Percentiles rank a stretch among this genome's conserved stretches.
phyloP scores from a whole-genome alignment of 805 yeast species.

The Cyberlindnera americana region DNA sequence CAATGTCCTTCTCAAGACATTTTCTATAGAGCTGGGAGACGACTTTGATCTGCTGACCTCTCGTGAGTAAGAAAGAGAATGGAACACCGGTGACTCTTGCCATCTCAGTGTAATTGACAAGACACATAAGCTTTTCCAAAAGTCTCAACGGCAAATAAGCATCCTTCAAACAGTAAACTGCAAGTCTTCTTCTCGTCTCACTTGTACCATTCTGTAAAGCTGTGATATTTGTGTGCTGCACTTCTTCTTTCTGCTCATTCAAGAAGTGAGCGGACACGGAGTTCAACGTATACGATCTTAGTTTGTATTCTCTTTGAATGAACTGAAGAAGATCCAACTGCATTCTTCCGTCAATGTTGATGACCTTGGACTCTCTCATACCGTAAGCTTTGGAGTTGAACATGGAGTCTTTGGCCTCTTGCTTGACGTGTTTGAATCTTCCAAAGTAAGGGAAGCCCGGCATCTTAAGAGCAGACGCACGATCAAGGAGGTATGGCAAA shows the following conservation, averaged over 20 bases:
- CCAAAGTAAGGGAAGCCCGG: conserved; percentile 81
- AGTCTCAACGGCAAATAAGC: conserved; percentile 88
- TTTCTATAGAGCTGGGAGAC: conserved; percentile 92
- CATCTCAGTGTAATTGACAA: conserved; percentile 97
- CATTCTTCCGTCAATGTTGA: conserved; percentile 93
- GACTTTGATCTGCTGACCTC: conserved; percentile 98
- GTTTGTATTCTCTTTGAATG: conserved; percentile 89
- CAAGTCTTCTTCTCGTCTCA: conserved; percentile 91
- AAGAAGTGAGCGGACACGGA: conserved; percentile 92
- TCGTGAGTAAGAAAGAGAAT: conserved; percentile 75
- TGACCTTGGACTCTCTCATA: conserved; percentile 85
- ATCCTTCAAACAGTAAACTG: conserved; percentile 95
- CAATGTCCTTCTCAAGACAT: conserved; percentile 80
- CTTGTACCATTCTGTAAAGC: conserved; percentile 88
- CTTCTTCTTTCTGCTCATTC: conserved; percentile 97
- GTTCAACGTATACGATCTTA: conserved; percentile 91
- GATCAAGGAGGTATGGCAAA: conserved; percentile 84
- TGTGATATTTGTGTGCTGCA: conserved; percentile 94
- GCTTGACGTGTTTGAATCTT: conserved; percentile 60
- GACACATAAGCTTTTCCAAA: conserved; percentile 90
- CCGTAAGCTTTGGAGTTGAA: conserved; percentile 97
- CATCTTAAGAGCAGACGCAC: conserved; percentile 73
- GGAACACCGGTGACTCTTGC: conserved; percentile 99
- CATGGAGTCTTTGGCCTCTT: conserved; percentile 74
- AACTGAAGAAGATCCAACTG: conserved; percentile 92